These are phyloP conservation scores for Rhypophila decipiens DNA, from an alignment of 495 filamentous ascomycete genomes.

Conservation along the genomic window DNA sequence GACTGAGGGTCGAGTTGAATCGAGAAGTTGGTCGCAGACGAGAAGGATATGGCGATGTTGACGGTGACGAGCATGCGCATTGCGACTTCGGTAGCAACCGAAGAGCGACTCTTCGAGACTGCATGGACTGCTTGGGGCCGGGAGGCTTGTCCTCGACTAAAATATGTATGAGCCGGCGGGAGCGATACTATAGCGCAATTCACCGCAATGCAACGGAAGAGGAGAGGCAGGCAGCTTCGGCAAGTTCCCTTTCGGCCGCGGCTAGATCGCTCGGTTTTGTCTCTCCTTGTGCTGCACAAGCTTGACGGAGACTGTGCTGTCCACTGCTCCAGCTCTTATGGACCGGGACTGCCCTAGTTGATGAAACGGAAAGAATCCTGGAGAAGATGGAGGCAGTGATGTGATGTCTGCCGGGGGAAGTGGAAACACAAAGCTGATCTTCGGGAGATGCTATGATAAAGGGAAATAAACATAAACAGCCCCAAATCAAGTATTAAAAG, in stretches of 20 bases:
- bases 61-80: background rate
- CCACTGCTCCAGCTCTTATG: too few species aligned
- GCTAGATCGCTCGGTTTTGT: background rate
- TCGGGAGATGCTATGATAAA: too few species aligned
- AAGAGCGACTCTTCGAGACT: slow-evolving; percentile 10
- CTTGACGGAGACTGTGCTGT: background rate
- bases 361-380: too few species aligned
- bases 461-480: too few species aligned
- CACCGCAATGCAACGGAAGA: background rate
- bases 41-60: background rate
- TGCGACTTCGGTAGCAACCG: slow-evolving; percentile 11
- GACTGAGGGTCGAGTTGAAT: background rate
- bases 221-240: background rate
- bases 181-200: background rate
- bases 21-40: background rate
- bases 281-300: background rate
- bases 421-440: too few species aligned
- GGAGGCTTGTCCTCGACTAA: background rate
- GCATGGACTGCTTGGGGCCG: slow-evolving; percentile 16
- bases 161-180: background rate
- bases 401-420: too few species aligned
- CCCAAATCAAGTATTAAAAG: too few species aligned
- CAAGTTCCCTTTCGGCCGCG: slow-evolving; percentile 11
- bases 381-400: too few species aligned
- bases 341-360: too few species aligned